phyloP scores from a whole-genome alignment of 1,139 yeast genomes.

The Debaryomyces singareniensis region DNA sequence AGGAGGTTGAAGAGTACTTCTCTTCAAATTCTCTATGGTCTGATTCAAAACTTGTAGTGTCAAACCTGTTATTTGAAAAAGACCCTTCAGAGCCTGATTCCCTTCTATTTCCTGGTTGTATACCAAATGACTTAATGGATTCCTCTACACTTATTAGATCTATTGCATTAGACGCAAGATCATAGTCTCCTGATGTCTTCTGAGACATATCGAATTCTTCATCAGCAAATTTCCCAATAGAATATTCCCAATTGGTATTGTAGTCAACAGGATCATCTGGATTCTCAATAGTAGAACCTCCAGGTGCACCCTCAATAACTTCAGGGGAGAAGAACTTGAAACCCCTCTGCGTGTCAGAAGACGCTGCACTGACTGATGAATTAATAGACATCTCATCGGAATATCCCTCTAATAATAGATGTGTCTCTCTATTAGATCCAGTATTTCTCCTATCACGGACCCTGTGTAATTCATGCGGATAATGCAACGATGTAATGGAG shows the following conservation, averaged over 20 bases:
- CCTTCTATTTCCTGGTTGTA: conserved; percentile 5
- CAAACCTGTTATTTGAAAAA: conserved; percentile 14
- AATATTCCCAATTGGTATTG: conserved; percentile 65
- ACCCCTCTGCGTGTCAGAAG: conserved; percentile 31
- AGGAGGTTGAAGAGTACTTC: conserved; percentile 36
- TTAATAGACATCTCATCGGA: conserved; percentile 17
- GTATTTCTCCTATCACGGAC: conserved; percentile 22
- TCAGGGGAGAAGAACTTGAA: conserved; percentile 80
- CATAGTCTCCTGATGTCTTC: not conserved
- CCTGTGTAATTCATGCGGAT: conserved; percentile 46
- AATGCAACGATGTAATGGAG: conserved; percentile 83
- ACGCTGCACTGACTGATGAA: conserved; percentile 23
- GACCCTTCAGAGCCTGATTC: conserved; percentile 23
- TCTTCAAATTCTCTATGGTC: conserved; percentile 33
- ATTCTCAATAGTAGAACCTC: conserved; percentile 73
- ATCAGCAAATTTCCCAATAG: conserved; percentile 33
- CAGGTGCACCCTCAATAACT: conserved; percentile 82
- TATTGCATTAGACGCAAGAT: not conserved
- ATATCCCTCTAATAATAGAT: conserved; percentile 27
- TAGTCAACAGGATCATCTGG: conserved; percentile 50
- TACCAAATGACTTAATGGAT: conserved; percentile 1
- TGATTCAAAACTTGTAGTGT: conserved; percentile 8
- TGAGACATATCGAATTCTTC: conserved; percentile 16
- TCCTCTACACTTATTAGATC: not conserved
- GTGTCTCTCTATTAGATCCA: conserved; percentile 24